Evolutionary conservation across 2,329 filamentous ascomycete genomes (phyloP).

Genomic region (Beauveria rudraprayagi): DNA sequence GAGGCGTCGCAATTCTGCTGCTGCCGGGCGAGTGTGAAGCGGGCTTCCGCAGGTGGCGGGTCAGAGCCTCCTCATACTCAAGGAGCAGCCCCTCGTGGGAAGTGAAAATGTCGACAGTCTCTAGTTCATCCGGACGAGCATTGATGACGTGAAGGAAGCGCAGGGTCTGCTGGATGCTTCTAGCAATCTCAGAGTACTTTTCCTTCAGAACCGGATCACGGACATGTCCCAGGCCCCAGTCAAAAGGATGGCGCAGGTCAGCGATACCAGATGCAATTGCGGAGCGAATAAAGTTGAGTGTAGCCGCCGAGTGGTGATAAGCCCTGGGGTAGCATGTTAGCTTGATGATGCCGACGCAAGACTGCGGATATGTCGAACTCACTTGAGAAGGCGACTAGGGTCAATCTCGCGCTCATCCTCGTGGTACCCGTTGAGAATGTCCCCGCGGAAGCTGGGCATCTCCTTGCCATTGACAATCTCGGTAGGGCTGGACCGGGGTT

Average conservation of each 20-base stretch:
- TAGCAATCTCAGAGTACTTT: conserved; percentile 79
- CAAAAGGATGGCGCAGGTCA: conserved; percentile 84
- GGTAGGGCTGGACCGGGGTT: conserved; percentile 81
- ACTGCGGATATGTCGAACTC: conserved; percentile 18
- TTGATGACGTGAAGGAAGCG: conserved; percentile 93
- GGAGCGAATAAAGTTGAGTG: conserved; percentile 84
- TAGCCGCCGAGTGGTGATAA: conserved; percentile 93
- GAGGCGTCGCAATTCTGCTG: conserved; percentile 20
- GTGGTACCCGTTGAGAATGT: conserved; percentile 87
- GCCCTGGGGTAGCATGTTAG: conserved; percentile 43
- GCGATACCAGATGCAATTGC: conserved; percentile 82
- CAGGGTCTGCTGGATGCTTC: conserved; percentile 80
- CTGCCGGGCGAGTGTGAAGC: conserved; percentile 26
- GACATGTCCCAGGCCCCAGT: conserved; percentile 93
- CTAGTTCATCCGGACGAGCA: conserved; percentile 72
- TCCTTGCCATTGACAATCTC: conserved; percentile 73
- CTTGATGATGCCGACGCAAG: background rate
- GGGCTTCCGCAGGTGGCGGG: conserved; percentile 64
- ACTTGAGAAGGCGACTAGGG: conserved; percentile 71
- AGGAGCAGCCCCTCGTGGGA: conserved; percentile 91
- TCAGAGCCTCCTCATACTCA: conserved; percentile 88
- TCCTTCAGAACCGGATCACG: conserved; percentile 72
- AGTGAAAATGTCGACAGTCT: conserved; percentile 91
- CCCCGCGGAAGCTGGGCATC: conserved; percentile 85
- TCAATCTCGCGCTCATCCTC: conserved; percentile 71